Conservation (phyloP, 768 basidiomycete species). For the Agaricus blazei region DNA sequence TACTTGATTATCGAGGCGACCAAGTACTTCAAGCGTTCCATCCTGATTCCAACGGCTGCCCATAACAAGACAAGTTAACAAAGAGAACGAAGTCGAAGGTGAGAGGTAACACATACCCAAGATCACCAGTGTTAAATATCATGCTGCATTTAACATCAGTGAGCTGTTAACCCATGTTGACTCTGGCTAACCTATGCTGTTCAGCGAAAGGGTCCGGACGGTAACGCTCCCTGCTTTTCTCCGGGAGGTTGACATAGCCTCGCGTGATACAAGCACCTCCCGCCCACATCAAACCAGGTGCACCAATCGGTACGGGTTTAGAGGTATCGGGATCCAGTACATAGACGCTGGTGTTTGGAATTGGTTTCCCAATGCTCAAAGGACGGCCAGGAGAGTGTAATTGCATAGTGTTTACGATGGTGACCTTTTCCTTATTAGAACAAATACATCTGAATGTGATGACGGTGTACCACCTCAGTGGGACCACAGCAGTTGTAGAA, state of each 20-base stretch:
- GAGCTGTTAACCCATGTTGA: background rate
- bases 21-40: slow-evolving; percentile 52
- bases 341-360: slow-evolving; percentile 46
- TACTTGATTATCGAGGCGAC: slow-evolving; percentile 59
- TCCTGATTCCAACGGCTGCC: slow-evolving; percentile 43
- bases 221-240: slow-evolving; percentile 50
- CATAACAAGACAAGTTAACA: background rate
- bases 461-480: slow-evolving; percentile 37
- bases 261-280: slow-evolving; percentile 53
- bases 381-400: slow-evolving; percentile 34
- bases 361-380: slow-evolving; percentile 47
- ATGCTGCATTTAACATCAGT: slow-evolving; percentile 19
- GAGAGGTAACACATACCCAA: slow-evolving; percentile 29
- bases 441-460: background rate
- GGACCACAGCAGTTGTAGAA: slow-evolving; percentile 56
- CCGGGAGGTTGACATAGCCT: slow-evolving; percentile 52
- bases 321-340: slow-evolving; percentile 31
- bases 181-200: slow-evolving; percentile 35
- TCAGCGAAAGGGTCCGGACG: slow-evolving; percentile 41
- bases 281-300: slow-evolving; percentile 52
- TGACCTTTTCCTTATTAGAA: slow-evolving; percentile 29
- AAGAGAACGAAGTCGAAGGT: background rate
- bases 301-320: slow-evolving; percentile 31
- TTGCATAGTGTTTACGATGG: slow-evolving; percentile 55
- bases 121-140: slow-evolving; percentile 65